These are phyloP conservation scores for Oryza australiensis DNA, from an alignment of 176 grass and related monocot genomes.

Conservation along the genomic window DNA sequence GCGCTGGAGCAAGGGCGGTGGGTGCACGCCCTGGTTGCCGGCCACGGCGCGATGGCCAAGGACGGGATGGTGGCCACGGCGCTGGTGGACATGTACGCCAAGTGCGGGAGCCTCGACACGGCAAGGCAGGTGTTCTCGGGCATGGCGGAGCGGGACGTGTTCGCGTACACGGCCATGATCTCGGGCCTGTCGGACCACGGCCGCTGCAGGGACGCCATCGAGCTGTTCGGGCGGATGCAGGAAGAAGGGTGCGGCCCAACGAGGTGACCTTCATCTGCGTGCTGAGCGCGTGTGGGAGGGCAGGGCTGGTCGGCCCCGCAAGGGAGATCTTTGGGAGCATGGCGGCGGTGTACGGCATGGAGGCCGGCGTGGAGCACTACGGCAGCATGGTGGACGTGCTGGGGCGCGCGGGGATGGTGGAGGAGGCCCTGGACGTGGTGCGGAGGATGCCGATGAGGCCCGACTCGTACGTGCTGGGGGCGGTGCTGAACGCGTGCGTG, in stretches of 20 bases:
- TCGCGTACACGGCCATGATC: slow-evolving; percentile 67
- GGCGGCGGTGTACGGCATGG: slow-evolving; percentile 8
- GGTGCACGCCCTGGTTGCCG: slow-evolving; percentile 44
- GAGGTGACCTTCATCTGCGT: slow-evolving; percentile 67
- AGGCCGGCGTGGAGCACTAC: slow-evolving; percentile 62
- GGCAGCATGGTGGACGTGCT: slow-evolving; percentile 61
- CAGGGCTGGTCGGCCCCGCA: slow-evolving; percentile 29
- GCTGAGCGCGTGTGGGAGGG: slow-evolving; percentile 49
- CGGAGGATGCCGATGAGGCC: slow-evolving; percentile 52
- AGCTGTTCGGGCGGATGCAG: slow-evolving; percentile 43
- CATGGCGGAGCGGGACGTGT: slow-evolving; percentile 45
- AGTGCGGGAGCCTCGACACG: slow-evolving; percentile 56
- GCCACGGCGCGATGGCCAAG: background rate
- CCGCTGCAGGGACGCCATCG: slow-evolving; percentile 36
- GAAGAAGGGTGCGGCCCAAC: slow-evolving; percentile 51
- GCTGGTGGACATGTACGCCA: slow-evolving; percentile 78
- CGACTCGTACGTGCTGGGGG: slow-evolving; percentile 63
- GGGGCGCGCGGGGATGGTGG: slow-evolving; percentile 45
- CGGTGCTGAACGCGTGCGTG: slow-evolving; percentile 58
- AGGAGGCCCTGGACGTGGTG: slow-evolving; percentile 40
- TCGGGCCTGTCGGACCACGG: slow-evolving; percentile 57
- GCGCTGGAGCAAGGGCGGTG: slow-evolving; percentile 66
- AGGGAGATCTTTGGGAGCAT: slow-evolving; percentile 48
- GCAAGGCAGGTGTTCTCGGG: slow-evolving; percentile 44
- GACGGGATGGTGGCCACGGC: slow-evolving; percentile 46